Conservation (phyloP, 2,329 filamentous ascomycete genomes). For the Periconia digitata region DNA sequence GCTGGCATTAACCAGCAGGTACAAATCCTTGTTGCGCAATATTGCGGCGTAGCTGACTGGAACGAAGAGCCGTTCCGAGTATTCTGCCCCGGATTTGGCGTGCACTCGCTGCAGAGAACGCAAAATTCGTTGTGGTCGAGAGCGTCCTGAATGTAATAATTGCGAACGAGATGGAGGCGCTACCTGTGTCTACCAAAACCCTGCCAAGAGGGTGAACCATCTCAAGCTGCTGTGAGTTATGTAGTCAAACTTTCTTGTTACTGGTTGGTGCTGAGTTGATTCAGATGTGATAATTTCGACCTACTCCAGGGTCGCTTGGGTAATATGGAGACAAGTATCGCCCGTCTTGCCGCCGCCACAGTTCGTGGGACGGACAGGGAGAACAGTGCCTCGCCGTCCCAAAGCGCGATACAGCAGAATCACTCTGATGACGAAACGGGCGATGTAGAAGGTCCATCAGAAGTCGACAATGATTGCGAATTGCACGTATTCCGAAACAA, state of each 20-base stretch:
- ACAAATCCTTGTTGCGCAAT: no score
- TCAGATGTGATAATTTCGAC: conserved; percentile 4
- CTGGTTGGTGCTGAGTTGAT: no score
- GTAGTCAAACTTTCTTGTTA: no score
- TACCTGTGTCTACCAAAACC: conserved; percentile 5
- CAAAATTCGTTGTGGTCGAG: conserved; percentile 6
- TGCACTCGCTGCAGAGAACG: conserved; percentile 6
- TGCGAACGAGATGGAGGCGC: conserved; percentile 4
- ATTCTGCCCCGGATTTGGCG: neutral
- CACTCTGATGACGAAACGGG: neutral
- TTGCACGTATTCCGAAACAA: conserved; percentile 5
- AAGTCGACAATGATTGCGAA: neutral
- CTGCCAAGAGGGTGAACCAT: conserved; percentile 5
- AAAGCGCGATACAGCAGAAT: neutral
- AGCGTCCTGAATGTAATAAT: conserved; percentile 3
- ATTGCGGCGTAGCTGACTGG: no score
- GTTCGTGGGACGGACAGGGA: neutral
- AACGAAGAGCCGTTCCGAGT: neutral
- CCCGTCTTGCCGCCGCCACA: neutral
- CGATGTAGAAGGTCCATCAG: neutral
- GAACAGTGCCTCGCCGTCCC: neutral
- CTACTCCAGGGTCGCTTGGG: neutral
- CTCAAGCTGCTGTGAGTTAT: conserved; percentile 4
- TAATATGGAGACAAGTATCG: conserved; percentile 2
- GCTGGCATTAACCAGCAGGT: no score